Percentiles rank a stretch among this genome's conserved stretches.
Conservation (phyloP, 805 yeast species). For the Brettanomyces sp. region DNA sequence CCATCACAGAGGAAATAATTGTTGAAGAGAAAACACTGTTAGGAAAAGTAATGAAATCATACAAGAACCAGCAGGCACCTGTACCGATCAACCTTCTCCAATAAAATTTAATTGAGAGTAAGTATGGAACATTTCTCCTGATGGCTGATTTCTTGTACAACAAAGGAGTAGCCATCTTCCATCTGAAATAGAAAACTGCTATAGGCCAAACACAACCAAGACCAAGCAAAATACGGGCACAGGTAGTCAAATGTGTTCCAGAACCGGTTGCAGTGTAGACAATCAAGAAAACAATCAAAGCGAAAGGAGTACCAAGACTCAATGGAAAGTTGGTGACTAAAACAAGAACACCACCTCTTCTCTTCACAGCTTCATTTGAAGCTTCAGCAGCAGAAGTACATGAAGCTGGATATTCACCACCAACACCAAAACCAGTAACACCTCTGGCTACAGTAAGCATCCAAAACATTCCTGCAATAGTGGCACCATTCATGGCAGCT, state of each 20-base stretch:
- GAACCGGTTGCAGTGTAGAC: slow-evolving; percentile 50
- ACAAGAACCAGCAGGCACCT: slow-evolving; percentile 72
- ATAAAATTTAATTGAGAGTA: slow-evolving; percentile 52
- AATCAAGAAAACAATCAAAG: slow-evolving; percentile 55
- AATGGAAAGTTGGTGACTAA: slow-evolving; percentile 67
- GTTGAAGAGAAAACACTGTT: slow-evolving; percentile 51
- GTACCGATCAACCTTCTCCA: slow-evolving; percentile 65
- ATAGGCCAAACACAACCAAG: slow-evolving; percentile 63
- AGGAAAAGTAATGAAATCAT: slow-evolving; percentile 75
- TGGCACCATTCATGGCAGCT: slow-evolving; percentile 48
- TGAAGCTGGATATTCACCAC: slow-evolving; percentile 61
- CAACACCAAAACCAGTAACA: slow-evolving; percentile 68
- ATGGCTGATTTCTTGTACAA: slow-evolving; percentile 59
- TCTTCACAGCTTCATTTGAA: slow-evolving; percentile 49
- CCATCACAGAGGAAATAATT: slow-evolving; percentile 42
- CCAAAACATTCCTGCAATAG: slow-evolving; percentile 40
- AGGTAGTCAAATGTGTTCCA: slow-evolving; percentile 33
- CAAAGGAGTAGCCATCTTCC: slow-evolving; percentile 57
- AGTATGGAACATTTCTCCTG: slow-evolving; percentile 46
- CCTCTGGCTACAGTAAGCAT: slow-evolving; percentile 63
- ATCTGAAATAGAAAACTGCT: slow-evolving; percentile 61
- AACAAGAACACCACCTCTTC: slow-evolving; percentile 57
- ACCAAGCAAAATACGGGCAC: slow-evolving; percentile 66
- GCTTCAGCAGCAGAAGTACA: slow-evolving; percentile 56
- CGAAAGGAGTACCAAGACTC: slow-evolving; percentile 73